Percentiles rank a stretch among this genome's conserved stretches.
Evolutionary conservation across 306 rosid species (phyloP).

Genomic region (Cucumis cinereus): DNA sequence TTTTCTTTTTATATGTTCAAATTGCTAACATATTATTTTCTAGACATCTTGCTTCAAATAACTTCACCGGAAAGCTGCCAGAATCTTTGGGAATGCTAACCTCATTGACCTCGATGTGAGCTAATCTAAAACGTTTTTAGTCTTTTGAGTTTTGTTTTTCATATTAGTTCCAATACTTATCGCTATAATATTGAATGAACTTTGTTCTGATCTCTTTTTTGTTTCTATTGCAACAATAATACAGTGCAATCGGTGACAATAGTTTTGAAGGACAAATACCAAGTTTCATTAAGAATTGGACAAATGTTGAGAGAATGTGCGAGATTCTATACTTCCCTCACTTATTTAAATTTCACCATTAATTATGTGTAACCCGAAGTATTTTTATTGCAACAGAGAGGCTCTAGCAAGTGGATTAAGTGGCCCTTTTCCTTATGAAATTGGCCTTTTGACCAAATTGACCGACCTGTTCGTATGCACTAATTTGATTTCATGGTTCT

Average conservation of each 20-base stretch:
- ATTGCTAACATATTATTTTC: too few relatives aligned
- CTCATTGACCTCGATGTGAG: not conserved
- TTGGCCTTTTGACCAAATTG: slow-evolving; percentile 15
- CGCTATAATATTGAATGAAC: too few relatives aligned
- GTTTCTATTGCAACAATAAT: not conserved
- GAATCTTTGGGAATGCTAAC: slow-evolving; percentile 19
- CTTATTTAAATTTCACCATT: too few relatives aligned
- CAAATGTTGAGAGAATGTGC: slow-evolving; percentile 29
- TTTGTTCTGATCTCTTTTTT: too few relatives aligned
- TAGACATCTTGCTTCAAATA: slow-evolving; percentile 48
- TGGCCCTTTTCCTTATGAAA: slow-evolving; percentile 54
- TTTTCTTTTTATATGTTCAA: too few relatives aligned
- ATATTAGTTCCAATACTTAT: too few relatives aligned
- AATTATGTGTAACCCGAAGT: too few relatives aligned
- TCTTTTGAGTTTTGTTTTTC: too few relatives aligned
- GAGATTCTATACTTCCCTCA: not conserved
- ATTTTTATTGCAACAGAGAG: slow-evolving; percentile 13
- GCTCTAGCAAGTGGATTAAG: slow-evolving; percentile 56
- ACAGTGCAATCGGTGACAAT: slow-evolving; percentile 52
- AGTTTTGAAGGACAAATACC: slow-evolving; percentile 47
- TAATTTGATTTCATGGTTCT: too few relatives aligned
- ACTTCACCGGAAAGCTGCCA: slow-evolving; percentile 49
- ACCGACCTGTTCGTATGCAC: too few relatives aligned
- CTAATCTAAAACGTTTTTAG: too few relatives aligned
- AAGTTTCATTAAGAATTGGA: slow-evolving; percentile 39